These are phyloP conservation scores for Heliosperma pusillum DNA, from an alignment of 148 eudicot genomes.

Conservation along the genomic window DNA sequence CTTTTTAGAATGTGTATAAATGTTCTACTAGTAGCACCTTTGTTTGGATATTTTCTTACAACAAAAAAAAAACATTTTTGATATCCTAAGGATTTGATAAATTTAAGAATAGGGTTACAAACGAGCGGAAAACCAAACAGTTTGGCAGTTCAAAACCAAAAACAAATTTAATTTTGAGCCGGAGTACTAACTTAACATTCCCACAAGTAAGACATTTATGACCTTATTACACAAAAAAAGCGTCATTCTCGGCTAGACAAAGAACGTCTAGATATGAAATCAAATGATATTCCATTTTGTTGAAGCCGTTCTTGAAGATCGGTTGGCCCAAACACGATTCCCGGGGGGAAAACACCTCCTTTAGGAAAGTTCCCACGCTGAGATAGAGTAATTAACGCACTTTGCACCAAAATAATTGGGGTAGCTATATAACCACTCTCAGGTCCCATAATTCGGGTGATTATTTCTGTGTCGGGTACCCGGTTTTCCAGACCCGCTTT, in stretches of 20 bases:
- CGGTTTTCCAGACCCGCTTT: slow-evolving; percentile 26
- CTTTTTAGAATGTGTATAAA: too few species aligned
- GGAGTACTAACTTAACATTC: too few species aligned
- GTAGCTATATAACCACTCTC: slow-evolving; percentile 80
- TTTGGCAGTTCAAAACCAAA: too few species aligned
- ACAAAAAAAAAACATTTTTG: too few species aligned
- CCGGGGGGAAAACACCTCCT: slow-evolving; percentile 84
- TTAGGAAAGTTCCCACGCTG: slow-evolving; percentile 65
- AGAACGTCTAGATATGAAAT: slow-evolving; percentile 55
- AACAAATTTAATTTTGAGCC: too few species aligned
- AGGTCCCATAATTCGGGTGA: slow-evolving; percentile 80
- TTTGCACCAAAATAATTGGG: slow-evolving; percentile 66
- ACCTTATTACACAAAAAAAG: too few species aligned
- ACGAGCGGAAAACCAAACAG: too few species aligned
- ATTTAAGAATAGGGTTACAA: too few species aligned
- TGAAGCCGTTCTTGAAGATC: slow-evolving; percentile 78
- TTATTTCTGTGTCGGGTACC: slow-evolving; percentile 31
- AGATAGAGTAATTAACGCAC: slow-evolving; percentile 53
- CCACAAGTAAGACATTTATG: too few species aligned
- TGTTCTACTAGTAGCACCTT: too few species aligned
- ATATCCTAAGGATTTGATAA: too few species aligned
- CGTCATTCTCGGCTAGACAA: slow-evolving; percentile 37
- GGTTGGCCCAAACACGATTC: slow-evolving; percentile 76
- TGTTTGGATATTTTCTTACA: too few species aligned
- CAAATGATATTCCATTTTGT: slow-evolving; percentile 81